Evolutionary conservation across 306 rosid genomes (phyloP), one percentile per base, ranked within the genome.

Genomic region (Dalbergia cultrata): DNA sequence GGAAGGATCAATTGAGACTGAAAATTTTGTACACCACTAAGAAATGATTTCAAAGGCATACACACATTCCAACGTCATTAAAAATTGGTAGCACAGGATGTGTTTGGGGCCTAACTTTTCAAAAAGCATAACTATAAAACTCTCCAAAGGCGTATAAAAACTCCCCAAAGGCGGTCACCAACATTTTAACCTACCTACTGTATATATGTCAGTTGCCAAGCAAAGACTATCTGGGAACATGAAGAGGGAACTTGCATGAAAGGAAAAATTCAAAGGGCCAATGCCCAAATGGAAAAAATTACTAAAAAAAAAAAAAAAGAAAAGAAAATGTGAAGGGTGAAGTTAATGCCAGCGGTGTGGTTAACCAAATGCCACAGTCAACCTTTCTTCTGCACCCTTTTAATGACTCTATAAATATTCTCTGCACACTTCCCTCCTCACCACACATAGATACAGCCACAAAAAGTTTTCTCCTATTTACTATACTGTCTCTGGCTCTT

Each of bases 281-380:
- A 47, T 19, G 5, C 37, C 8, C 5, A 19, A 59, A 39, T 31
- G 4, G 4, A 10, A 3, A 13, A 41, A 35, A 7, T n/a, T 16
- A 17, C 7, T 1, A 14, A 0, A n/a, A 7, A 54, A 17, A 3
- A 10, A 37, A 49, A 45, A 19, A 0, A 12, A 10, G 3, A 45
- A 78, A 11, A 3, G 4, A 63, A 65, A 56, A 65, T 62, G 62
- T n/a, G 34, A 22, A 72, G 50, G 39, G 70, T 75, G 83, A 80
- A 83, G 77, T 87, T 89, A 93, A 86, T 87, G 95, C 90, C 76
- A 43, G 70, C 93, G 33, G 90, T 81, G 89, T 87, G 90, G 78
- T 76, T 86, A 87, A 90, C 93, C 88, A 81, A 88, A 88, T 86
- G 63, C 77, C 16, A 41, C 82, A 74, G 88, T 90, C 86, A 92